Evolutionary conservation across 2,329 filamentous ascomycete species (phyloP).

Genomic region (Ilyonectria destructans): DNA sequence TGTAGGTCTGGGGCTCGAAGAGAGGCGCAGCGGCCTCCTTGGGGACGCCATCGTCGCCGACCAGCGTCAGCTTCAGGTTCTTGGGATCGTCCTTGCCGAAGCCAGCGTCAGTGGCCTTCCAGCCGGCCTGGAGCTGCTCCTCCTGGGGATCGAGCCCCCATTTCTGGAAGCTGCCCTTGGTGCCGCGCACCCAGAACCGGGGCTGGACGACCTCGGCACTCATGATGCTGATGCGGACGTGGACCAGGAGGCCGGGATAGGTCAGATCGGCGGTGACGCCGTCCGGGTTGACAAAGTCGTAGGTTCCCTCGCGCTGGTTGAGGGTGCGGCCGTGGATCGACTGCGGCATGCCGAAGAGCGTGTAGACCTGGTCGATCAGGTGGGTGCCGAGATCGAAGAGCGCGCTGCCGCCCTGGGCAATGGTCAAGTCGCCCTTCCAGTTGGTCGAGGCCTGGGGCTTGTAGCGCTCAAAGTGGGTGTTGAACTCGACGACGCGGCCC

Average conservation of each 20-base stretch:
- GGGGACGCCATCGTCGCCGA: conserved; percentile 67
- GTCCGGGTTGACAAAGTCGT: conserved; percentile 69
- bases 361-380: conserved; percentile 82
- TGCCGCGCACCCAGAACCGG: conserved; percentile 84
- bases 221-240: conserved; percentile 79
- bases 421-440: conserved; percentile 78
- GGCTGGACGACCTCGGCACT: conserved; percentile 80
- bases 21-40: conserved; percentile 69
- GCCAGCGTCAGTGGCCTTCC: conserved; percentile 71
- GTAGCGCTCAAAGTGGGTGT: conserved; percentile 87
- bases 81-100: conserved; percentile 78
- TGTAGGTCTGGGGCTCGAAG: conserved; percentile 78
- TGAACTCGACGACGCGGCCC: conserved; percentile 83
- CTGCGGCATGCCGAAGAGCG: conserved; percentile 79
- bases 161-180: conserved; percentile 84
- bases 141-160: conserved; percentile 81
- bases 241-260: conserved; percentile 78
- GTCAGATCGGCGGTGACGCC: conserved; percentile 76
- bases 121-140: conserved; percentile 78
- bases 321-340: conserved; percentile 78
- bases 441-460: conserved; percentile 70
- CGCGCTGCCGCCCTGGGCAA: conserved; percentile 75
- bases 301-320: conserved; percentile 71
- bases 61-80: conserved; percentile 72
- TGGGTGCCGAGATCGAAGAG: conserved; percentile 85